Evolutionary conservation across 2,329 filamentous ascomycete species (phyloP).

Genomic region (Pestalotiopsis sp.): DNA sequence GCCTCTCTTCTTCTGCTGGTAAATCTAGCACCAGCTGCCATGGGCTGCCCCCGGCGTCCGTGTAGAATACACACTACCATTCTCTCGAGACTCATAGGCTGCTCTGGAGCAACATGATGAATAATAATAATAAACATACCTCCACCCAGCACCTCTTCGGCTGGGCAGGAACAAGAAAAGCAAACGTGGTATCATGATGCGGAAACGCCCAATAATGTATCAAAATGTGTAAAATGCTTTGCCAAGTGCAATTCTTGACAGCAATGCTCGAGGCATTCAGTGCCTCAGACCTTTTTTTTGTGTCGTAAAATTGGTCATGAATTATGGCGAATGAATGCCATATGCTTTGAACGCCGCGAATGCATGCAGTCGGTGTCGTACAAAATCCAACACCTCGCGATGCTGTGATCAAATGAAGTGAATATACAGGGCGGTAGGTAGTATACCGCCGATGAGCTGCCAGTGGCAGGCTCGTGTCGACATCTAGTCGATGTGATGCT

Average conservation of each 20-base stretch:
- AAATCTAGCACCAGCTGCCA: not conserved
- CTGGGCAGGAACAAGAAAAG: constrained; percentile 19
- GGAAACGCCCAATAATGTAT: constrained; percentile 31
- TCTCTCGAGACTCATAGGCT: constrained; percentile 3
- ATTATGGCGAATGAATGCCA: constrained; percentile 27
- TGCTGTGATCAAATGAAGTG: constrained; percentile 29
- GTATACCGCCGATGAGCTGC: constrained; percentile 21
- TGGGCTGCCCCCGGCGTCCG: constrained; percentile 5
- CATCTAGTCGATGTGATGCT: not conserved
- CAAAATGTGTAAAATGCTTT: constrained; percentile 18
- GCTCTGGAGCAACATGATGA: constrained; percentile 4
- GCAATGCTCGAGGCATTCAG: constrained; percentile 9
- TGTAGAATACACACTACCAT: constrained; percentile 11
- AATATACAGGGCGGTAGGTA: constrained; percentile 30
- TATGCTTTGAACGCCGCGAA: constrained; percentile 32
- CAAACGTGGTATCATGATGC: constrained; percentile 37
- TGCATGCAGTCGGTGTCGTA: constrained; percentile 36
- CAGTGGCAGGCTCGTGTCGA: not conserved
- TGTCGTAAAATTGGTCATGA: constrained; percentile 22
- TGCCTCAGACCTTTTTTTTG: constrained; percentile 6
- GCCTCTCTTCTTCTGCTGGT: not conserved
- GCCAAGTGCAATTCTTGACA: constrained; percentile 18
- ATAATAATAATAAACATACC: constrained; percentile 7
- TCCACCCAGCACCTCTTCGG: constrained; percentile 2
- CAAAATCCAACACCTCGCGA: constrained; percentile 32